These are phyloP conservation scores for Clonostachys sp. DNA, from an alignment of 2,329 filamentous ascomycete genomes.

Conservation along the genomic window DNA sequence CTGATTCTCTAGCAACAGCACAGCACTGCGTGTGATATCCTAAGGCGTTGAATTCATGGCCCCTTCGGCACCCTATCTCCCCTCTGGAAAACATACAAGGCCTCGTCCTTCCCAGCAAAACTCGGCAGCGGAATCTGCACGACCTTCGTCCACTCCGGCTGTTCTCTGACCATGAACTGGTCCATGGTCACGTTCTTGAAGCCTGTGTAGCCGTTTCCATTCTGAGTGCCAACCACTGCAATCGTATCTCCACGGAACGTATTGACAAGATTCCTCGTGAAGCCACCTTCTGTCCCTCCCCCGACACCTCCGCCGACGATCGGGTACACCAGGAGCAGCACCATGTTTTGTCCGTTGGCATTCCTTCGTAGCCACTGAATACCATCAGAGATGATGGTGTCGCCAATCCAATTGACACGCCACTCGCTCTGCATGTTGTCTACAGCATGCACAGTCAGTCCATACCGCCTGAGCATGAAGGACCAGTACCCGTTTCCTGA, in stretches of 20 bases:
- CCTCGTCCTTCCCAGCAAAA: slow-evolving; percentile 75
- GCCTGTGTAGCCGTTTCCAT: slow-evolving; percentile 68
- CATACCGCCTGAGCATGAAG: slow-evolving; percentile 60
- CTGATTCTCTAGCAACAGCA: too few species aligned
- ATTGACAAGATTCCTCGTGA: slow-evolving; percentile 57
- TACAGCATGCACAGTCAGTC: slow-evolving; percentile 51
- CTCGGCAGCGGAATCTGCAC: slow-evolving; percentile 66
- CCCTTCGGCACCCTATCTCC: slow-evolving; percentile 26
- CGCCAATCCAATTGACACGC: slow-evolving; percentile 63
- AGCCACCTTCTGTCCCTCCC: slow-evolving; percentile 58
- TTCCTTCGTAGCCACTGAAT: slow-evolving; percentile 48
- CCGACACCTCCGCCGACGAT: slow-evolving; percentile 61
- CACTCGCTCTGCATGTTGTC: slow-evolving; percentile 67
- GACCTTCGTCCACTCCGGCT: slow-evolving; percentile 49
- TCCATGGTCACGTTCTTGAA: slow-evolving; percentile 61
- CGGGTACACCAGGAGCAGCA: slow-evolving; percentile 70
- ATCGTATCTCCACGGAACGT: slow-evolving; percentile 61
- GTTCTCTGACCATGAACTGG: slow-evolving; percentile 58
- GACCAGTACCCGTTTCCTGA: slow-evolving; percentile 75
- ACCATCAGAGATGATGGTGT: slow-evolving; percentile 61
- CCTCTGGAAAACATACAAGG: slow-evolving; percentile 61
- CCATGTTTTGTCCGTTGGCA: slow-evolving; percentile 43
- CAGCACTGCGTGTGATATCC: too few species aligned
- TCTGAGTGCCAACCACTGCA: slow-evolving; percentile 72
- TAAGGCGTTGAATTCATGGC: too few species aligned